Percentiles rank a stretch among this genome's conserved stretches.
Evolutionary conservation across 2,329 filamentous ascomycete genomes (phyloP).

Genomic region (Penicillium sp.): DNA sequence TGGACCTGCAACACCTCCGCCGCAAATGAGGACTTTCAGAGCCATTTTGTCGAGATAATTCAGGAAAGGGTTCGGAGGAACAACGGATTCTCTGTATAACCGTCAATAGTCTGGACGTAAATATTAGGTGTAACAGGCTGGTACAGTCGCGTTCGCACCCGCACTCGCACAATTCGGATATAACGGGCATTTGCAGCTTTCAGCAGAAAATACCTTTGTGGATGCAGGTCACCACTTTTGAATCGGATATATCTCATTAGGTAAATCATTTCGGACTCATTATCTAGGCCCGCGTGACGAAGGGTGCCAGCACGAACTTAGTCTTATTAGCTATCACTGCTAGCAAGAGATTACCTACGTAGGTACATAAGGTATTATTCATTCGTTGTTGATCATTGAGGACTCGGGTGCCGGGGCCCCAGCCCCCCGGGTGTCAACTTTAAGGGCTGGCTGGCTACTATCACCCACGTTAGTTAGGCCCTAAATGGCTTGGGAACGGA

Average conservation of each 20-base stretch:
- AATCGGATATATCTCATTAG: neutral
- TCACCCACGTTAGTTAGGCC: too few species aligned
- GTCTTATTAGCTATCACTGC: neutral
- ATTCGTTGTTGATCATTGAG: too few species aligned
- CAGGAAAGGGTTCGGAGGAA: neutral
- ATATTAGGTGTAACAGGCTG: neutral
- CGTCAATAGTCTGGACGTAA: neutral
- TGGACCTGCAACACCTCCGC: slow-evolving; percentile 43
- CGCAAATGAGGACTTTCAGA: slow-evolving; percentile 51
- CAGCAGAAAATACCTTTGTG: neutral
- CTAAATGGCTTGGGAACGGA: too few species aligned
- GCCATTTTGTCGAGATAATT: slow-evolving; percentile 27
- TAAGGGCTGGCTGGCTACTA: too few species aligned
- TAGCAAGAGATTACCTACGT: neutral
- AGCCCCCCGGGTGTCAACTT: too few species aligned
- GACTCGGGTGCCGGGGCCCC: too few species aligned
- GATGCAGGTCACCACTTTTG: neutral
- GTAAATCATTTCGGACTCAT: neutral
- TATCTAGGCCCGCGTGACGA: neutral
- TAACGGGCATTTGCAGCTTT: neutral
- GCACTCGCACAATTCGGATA: neutral
- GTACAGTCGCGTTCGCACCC: too few species aligned
- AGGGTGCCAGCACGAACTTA: neutral
- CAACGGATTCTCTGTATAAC: neutral
- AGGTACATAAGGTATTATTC: too few species aligned